Base-by-base conservation (phyloP, 2,329 filamentous ascomycete genomes). In the Fusarium compactum region DNA sequence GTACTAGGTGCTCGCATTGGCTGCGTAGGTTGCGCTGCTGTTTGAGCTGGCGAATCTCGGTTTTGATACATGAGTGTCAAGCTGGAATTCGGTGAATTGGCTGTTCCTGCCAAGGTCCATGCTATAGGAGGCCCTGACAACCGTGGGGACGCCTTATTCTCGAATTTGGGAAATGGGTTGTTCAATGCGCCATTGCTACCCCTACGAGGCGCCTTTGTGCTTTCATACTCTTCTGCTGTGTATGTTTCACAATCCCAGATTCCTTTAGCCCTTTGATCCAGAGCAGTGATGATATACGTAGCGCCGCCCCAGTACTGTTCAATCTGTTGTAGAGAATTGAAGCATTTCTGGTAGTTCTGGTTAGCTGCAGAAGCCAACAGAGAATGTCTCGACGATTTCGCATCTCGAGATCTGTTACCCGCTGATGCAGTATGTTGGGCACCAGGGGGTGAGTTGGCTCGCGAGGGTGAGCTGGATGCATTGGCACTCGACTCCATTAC, bases 251-350 rank as follows among this genome's bases (percentile, higher is more conserved):
- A 94, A 74, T 97, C 93, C 80, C 91, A 92, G 40, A 95, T 93
- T 1, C 94, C 94, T 77, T 95, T 94, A 16, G 93, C 90, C 78
- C 96, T 96, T 73, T 97, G 94, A 73, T 97, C 93, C 14, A 97
- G 82, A 0, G 94, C 93, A 0, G 92, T 95, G 40, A 97, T 82
- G 41, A 97, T 97, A 77, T 97, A 97, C 61, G 92, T 91, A 27
- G 93, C 91, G 10, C 94, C 94, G 38, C 92, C 92, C 94, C 94
- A 97, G 76, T 96, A 96, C 1, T 87, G 86, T 71, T 96, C 89
- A n/a, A 97, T 83, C 47, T 93, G 90, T 72, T 95, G 90, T 14
- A 97, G 80, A 0, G 93, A 93, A 76, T 94, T 93, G 78, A 96
- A 95, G 77, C 94, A 97, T 11, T 91, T 86, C 76, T 95, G 92